Conservation (phyloP, 2,329 filamentous ascomycete species). For the Colletotrichum kahawae region DNA sequence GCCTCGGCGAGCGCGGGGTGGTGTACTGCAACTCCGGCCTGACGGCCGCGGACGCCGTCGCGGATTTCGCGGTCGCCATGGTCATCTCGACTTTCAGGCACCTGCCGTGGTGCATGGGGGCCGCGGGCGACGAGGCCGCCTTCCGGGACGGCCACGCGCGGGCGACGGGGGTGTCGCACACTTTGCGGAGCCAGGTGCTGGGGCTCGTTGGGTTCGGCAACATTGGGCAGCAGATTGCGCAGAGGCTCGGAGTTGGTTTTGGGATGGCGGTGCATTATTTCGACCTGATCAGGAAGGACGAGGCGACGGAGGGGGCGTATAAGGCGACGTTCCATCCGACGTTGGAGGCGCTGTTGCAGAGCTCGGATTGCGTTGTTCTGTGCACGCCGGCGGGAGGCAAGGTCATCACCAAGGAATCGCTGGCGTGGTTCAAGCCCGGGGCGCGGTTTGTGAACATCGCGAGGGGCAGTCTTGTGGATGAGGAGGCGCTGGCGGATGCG, state of each 20-base stretch:
- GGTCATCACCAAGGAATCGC: constrained; percentile 52
- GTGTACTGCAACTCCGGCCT: constrained; percentile 76
- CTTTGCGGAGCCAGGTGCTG: constrained; percentile 64
- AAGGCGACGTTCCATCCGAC: constrained; percentile 54
- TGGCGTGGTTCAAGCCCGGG: constrained; percentile 58
- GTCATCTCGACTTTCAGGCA: constrained; percentile 73
- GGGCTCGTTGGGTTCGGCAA: constrained; percentile 75
- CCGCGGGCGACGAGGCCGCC: constrained; percentile 33
- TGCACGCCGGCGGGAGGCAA: constrained; percentile 60
- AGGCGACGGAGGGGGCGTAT: constrained; percentile 43
- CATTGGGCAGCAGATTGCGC: constrained; percentile 67
- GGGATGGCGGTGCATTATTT: constrained; percentile 71
- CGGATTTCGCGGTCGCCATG: constrained; percentile 72
- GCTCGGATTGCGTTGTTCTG: constrained; percentile 65
- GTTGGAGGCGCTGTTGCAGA: constrained; percentile 56
- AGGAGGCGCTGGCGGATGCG: constrained; percentile 65
- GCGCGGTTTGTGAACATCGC: constrained; percentile 70
- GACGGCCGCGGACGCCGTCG: constrained; percentile 74
- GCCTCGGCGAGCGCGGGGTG: constrained; percentile 66
- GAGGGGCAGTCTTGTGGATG: constrained; percentile 68
- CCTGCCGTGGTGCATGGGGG: constrained; percentile 65
- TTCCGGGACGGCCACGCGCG: constrained; percentile 66
- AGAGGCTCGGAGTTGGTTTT: constrained; percentile 55
- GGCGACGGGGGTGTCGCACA: constrained; percentile 65
- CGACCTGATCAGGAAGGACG: constrained; percentile 58